Conservation (phyloP, 2,329 filamentous ascomycete species). For the Pseudopyrenochaeta lycopersici region DNA sequence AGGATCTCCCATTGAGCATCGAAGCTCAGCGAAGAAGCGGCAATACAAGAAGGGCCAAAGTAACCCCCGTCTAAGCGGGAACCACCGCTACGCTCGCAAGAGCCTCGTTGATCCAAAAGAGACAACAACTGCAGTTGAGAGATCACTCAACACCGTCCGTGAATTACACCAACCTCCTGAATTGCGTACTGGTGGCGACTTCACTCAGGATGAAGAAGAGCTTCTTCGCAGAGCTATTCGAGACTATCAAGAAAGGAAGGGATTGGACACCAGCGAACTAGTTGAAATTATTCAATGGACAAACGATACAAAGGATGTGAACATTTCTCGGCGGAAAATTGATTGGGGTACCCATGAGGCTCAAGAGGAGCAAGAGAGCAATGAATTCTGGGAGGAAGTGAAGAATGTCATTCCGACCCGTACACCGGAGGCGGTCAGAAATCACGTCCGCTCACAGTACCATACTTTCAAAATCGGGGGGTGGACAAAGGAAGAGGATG, state of each 20-base stretch:
- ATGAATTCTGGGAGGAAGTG: conserved; percentile 45
- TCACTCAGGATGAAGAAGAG: conserved; percentile 31
- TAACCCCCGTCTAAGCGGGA: background rate
- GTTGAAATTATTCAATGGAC: conserved; percentile 33
- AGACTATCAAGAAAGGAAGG: conserved; percentile 28
- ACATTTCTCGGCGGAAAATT: background rate
- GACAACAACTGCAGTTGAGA: conserved; percentile 20
- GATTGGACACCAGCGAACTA: conserved; percentile 20
- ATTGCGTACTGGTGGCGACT: conserved; percentile 23
- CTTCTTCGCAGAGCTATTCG: conserved; percentile 31
- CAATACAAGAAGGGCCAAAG: background rate
- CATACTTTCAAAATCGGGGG: conserved; percentile 71
- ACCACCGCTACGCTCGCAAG: background rate
- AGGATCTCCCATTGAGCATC: background rate
- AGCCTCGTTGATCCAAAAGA: background rate
- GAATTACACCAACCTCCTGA: conserved; percentile 23
- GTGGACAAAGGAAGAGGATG: conserved; percentile 69
- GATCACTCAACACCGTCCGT: conserved; percentile 14
- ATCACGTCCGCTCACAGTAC: conserved; percentile 67
- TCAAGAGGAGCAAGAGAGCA: conserved; percentile 16
- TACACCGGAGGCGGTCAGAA: conserved; percentile 43
- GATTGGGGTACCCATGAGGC: conserved; percentile 4
- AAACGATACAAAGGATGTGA: background rate
- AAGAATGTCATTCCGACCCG: conserved; percentile 44
- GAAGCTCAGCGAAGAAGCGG: background rate